Percentiles rank a stretch among this genome's conserved stretches.
Evolutionary conservation across 2,329 filamentous ascomycete species (phyloP).

Genomic region (Fusarium concolor): DNA sequence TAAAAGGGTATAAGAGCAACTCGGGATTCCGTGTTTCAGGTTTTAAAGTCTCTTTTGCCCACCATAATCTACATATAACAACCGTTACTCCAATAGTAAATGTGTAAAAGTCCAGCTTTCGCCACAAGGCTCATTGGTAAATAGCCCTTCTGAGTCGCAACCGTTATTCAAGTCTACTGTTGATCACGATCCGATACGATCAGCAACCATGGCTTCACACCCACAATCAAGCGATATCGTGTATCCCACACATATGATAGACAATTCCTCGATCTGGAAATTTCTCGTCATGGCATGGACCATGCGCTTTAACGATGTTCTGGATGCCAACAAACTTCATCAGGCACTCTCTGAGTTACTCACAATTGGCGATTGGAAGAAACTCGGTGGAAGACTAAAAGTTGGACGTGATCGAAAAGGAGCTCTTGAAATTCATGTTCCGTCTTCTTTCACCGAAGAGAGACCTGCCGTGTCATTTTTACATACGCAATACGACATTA

Average conservation of each 20-base stretch:
- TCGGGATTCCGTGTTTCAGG: too few species aligned
- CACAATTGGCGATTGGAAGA: not conserved
- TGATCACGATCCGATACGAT: too few species aligned
- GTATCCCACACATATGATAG: not conserved
- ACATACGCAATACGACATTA: not conserved
- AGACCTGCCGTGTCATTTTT: not conserved
- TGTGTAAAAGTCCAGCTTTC: too few species aligned
- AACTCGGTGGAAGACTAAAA: not conserved
- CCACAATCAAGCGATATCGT: accelerated
- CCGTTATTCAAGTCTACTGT: too few species aligned
- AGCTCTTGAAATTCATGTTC: not conserved
- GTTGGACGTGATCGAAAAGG: accelerated
- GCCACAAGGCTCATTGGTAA: too few species aligned
- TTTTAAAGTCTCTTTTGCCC: too few species aligned
- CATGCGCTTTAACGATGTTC: not conserved
- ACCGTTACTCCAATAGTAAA: too few species aligned
- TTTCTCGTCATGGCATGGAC: not conserved
- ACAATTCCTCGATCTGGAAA: not conserved
- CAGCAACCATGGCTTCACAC: accelerated
- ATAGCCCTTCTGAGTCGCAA: too few species aligned
- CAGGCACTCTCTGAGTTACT: not conserved
- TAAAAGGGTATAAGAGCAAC: too few species aligned
- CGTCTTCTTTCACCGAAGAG: not conserved
- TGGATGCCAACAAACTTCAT: not conserved
- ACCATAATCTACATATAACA: too few species aligned